Conservation (phyloP, 495 filamentous ascomycete species). For the Neurospora sp. region DNA sequence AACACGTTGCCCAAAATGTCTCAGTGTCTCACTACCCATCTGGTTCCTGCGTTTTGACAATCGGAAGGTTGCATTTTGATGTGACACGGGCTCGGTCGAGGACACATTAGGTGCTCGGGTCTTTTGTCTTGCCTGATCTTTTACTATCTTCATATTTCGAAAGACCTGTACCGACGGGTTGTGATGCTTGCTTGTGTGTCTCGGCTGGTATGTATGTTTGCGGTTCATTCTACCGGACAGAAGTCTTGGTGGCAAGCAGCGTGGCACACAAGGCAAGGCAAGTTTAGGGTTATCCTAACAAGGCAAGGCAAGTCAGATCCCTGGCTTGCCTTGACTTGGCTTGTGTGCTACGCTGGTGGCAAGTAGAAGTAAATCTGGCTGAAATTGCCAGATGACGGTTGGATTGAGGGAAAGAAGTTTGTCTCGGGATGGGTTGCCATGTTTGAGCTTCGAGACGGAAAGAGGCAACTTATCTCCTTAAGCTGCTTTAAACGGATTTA, state of each 20-base stretch:
- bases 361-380: neutral
- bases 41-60: neutral
- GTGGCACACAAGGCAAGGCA: no score
- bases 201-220: neutral
- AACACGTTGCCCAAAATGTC: neutral
- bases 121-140: neutral
- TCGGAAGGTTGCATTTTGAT: neutral
- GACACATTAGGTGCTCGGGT: neutral
- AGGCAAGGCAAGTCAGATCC: no score
- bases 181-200: neutral
- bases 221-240: neutral
- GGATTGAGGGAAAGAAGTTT: neutral
- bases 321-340: no score
- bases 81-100: neutral
- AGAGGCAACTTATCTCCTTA: neutral
- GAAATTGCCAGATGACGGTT: neutral
- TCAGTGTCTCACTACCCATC: neutral
- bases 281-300: no score
- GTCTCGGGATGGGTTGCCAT: neutral
- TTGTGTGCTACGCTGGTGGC: neutral
- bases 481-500: neutral
- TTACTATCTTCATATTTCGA: neutral
- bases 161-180: neutral
- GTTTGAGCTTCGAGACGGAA: neutral
- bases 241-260: neutral